A percentile compares a stretch with the other conserved stretches of the same genome.
phyloP scores from a whole-genome alignment of 2,329 filamentous ascomycete species.

The Colletotrichum sp. region DNA sequence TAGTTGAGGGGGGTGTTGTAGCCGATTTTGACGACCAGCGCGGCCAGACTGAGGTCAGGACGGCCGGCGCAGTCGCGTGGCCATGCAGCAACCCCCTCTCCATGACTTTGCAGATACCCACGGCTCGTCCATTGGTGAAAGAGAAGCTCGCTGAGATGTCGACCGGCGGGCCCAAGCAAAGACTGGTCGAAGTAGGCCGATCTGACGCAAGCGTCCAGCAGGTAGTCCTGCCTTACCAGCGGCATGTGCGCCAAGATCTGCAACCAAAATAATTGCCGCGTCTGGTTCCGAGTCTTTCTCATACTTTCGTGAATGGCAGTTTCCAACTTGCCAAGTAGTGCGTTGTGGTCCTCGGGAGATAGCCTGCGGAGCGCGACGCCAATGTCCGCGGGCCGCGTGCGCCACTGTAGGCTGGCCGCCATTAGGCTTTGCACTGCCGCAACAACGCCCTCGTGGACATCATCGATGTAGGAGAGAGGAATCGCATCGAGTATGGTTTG shows the following conservation, averaged over 20 bases:
- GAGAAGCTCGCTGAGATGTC: constrained; percentile 23
- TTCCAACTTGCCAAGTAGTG: constrained; percentile 1
- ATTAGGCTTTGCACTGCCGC: constrained; percentile 13
- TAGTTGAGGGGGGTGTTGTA: background rate
- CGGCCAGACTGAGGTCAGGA: background rate
- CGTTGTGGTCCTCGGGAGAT: background rate
- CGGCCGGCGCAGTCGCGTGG: background rate
- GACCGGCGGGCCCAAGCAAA: background rate
- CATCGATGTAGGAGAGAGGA: background rate
- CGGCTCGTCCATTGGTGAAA: constrained; percentile 25
- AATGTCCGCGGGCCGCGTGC: constrained; percentile 12
- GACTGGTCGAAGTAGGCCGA: constrained; percentile 3
- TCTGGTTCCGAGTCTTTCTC: background rate
- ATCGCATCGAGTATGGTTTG: background rate
- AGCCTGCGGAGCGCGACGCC: constrained; percentile 2
- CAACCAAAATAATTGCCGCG: constrained; percentile 19
- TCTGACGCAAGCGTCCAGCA: constrained; percentile 22
- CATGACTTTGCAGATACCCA: background rate
- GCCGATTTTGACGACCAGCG: background rate
- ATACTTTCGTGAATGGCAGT: background rate
- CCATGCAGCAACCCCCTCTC: background rate
- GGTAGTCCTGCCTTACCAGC: constrained; percentile 5
- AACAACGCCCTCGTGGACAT: constrained; percentile 6
- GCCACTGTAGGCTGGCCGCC: background rate
- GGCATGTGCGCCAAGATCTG: constrained; percentile 24